Base-by-base conservation (phyloP, 805 yeast genomes). In the Wickerhamiella musiphila region DNA sequence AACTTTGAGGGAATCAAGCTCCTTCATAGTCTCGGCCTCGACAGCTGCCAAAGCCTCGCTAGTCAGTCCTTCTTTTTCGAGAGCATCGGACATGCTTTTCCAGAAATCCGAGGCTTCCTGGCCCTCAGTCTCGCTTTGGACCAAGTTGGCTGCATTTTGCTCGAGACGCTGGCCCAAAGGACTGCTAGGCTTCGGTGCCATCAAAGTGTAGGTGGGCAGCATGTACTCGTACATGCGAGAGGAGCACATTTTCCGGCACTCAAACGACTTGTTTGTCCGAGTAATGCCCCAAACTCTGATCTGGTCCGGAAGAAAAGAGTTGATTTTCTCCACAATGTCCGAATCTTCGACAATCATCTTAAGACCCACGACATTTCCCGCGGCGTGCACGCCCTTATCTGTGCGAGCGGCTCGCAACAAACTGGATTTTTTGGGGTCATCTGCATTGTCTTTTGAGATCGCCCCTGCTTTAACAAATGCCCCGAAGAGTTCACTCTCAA, bases 361-460 rank as follows among this genome's bases (percentile, higher is more conserved):
- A 44, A 78, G 60, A 11, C 92, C 76, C 27, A 86, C 68, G 15
- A 83, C 82, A 52, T 84, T 84, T 18, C 95, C 95, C 2, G 94
- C 94, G 9, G 96, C 95, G 56, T 84, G 96, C 16, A 84, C 96
- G 38, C 95, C 96, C 54, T 86, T 86, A 54, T 84, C 96, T 3
- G 96, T 94, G 40, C 65, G 68, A 11, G 65, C 65, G 4, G 65
- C 65, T 4, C 65, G 45, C 40, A 54, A 75, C 49, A 86, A 78
- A 0, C 90, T 83, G 33, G 73, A 69, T 51, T 84, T 84, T 50
- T 81, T 83, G 46, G 84, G 69, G 51, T 86, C 95, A 36, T 73
- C 76, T 5, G 93, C 70, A 53, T 84, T 84, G 46, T 78, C 90
- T 37, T 70, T 69, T 1, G 93, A 77, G 35, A 84, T 69, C 4